Evolutionary conservation across 345 rosid genomes (phyloP).

Genomic region (Limnanthes douglasii): DNA sequence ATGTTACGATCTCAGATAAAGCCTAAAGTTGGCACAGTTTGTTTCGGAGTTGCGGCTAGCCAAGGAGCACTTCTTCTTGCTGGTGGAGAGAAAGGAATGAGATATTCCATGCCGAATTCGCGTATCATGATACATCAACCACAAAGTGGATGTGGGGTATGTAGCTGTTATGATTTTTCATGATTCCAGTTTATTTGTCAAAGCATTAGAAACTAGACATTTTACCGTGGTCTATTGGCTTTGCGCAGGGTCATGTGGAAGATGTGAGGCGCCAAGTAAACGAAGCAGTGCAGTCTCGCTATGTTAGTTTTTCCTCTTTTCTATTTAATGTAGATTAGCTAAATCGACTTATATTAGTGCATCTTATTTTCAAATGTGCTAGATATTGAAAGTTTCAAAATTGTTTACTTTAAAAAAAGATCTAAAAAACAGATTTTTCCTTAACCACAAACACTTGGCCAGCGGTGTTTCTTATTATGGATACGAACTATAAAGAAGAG

Average conservation of each 20-base stretch:
- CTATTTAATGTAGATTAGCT: background rate
- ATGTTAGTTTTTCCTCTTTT: conserved; percentile 34
- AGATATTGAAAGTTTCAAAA: background rate
- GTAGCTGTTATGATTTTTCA: too few species aligned
- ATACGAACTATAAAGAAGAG: too few species aligned
- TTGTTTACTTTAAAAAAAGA: too few species aligned
- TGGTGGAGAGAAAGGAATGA: conserved; percentile 96
- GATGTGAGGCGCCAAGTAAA: conserved; percentile 83
- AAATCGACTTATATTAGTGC: background rate
- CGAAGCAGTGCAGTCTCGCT: conserved; percentile 72
- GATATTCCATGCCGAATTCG: conserved; percentile 91
- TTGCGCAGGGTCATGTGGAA: conserved; percentile 68
- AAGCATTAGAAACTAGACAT: too few species aligned
- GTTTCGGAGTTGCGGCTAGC: conserved; percentile 95
- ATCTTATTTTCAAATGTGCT: conserved; percentile 3
- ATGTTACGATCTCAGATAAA: conserved; percentile 52
- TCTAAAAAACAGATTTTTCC: too few species aligned
- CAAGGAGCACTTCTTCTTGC: conserved; percentile 90
- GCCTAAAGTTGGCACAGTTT: conserved; percentile 89
- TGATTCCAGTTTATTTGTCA: too few species aligned
- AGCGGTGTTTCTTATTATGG: too few species aligned
- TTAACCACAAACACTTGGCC: too few species aligned
- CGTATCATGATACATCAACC: conserved; percentile 95
- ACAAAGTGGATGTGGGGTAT: conserved; percentile 83
- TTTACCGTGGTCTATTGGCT: too few species aligned